Percentiles rank a stretch among this genome's conserved stretches.
Evolutionary conservation across 2,329 filamentous ascomycete species (phyloP).

Genomic region (Alternaria triticina): DNA sequence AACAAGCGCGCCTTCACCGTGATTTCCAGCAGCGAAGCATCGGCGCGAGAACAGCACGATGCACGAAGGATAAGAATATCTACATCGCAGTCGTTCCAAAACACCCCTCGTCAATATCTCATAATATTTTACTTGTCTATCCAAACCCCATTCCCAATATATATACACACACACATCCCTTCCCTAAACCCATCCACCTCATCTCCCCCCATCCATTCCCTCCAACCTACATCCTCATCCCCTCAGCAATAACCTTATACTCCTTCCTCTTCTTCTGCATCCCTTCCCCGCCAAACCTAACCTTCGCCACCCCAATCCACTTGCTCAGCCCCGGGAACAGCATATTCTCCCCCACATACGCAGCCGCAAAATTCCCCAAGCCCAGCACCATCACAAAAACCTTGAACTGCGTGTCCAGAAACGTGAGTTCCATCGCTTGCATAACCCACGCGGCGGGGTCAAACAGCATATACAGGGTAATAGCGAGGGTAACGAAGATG

Average conservation of each 20-base stretch:
- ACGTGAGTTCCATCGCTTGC: slow-evolving; percentile 84
- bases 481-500: slow-evolving; percentile 69
- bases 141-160: neutral
- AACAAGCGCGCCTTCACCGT: neutral
- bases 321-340: slow-evolving; percentile 74
- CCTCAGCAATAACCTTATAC: slow-evolving; percentile 75
- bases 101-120: neutral
- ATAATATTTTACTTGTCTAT: neutral
- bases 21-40: neutral
- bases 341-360: slow-evolving; percentile 74
- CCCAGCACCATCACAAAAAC: slow-evolving; percentile 75
- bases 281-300: slow-evolving; percentile 59
- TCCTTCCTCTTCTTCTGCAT: slow-evolving; percentile 79
- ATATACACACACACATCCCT: neutral
- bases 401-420: slow-evolving; percentile 75
- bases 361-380: slow-evolving; percentile 68
- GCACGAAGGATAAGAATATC: rapidly evolving
- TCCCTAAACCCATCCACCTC: neutral
- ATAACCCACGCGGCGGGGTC: slow-evolving; percentile 72
- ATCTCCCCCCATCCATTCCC: neutral
- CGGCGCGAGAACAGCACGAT: neutral
- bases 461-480: slow-evolving; percentile 82
- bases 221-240: slow-evolving; percentile 38
- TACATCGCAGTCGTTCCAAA: neutral
- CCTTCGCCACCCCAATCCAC: slow-evolving; percentile 67